A percentile compares a stretch with the other conserved stretches of the same genome.
Conservation (phyloP, 352 stramenopile species). For the Phytophthora aleatoria region DNA sequence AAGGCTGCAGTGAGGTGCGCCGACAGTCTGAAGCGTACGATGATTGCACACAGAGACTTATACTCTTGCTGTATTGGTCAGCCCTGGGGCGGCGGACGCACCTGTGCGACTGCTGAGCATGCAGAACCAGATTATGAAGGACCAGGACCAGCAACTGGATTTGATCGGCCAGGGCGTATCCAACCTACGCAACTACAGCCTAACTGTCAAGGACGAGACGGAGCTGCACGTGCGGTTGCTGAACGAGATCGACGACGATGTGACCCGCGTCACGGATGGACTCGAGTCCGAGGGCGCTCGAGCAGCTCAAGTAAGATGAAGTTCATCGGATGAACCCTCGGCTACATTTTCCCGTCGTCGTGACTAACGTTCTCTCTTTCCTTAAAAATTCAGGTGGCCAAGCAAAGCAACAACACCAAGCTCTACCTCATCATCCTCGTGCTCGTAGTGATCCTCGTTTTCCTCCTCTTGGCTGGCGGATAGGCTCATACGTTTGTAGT, state of each 20-base stretch:
- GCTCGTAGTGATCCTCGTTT: slow-evolving; percentile 85
- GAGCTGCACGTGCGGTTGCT: slow-evolving; percentile 89
- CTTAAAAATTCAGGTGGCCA: slow-evolving; percentile 75
- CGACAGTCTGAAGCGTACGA: background rate
- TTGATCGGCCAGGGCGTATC: slow-evolving; percentile 82
- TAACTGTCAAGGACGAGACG: slow-evolving; percentile 90
- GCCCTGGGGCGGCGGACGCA: slow-evolving; percentile 36
- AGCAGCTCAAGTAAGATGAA: slow-evolving; percentile 58
- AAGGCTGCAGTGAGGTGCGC: slow-evolving; percentile 38
- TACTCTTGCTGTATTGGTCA: slow-evolving; percentile 13
- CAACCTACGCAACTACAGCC: slow-evolving; percentile 86
- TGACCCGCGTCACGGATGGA: slow-evolving; percentile 82
- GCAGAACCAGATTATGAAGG: slow-evolving; percentile 92
- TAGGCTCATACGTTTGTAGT: slow-evolving; percentile 24
- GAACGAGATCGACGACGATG: slow-evolving; percentile 89
- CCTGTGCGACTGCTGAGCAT: slow-evolving; percentile 69
- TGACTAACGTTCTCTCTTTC: slow-evolving; percentile 5
- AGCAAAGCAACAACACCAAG: slow-evolving; percentile 95
- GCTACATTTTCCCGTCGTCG: slow-evolving; percentile 8
- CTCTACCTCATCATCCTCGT: slow-evolving; percentile 92
- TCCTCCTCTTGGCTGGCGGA: slow-evolving; percentile 83
- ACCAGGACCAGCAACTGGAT: slow-evolving; percentile 88
- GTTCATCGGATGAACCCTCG: background rate
- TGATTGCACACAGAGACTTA: slow-evolving; percentile 2
- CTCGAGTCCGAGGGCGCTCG: slow-evolving; percentile 83